Conservation (phyloP, 2,329 filamentous ascomycete genomes). For the Diaporthe citriasiana region DNA sequence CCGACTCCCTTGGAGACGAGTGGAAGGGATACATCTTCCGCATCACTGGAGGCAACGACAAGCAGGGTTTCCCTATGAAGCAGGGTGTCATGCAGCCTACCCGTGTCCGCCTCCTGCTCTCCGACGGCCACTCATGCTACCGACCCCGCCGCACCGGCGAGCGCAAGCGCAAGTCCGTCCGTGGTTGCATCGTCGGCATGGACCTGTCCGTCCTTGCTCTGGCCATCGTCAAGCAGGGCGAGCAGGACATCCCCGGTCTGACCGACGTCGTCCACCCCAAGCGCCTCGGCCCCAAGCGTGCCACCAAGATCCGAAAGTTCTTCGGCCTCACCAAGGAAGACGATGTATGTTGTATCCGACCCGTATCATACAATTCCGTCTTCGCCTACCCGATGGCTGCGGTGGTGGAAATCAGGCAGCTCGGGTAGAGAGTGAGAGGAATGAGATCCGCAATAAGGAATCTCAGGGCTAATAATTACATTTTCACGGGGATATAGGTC, state of each 20-base stretch:
- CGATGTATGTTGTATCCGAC: constrained; percentile 82
- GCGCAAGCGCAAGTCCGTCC: constrained; percentile 99
- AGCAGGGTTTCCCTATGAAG: constrained; percentile 99
- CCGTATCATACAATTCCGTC: constrained; percentile 68
- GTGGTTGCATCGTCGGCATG: constrained; percentile 97
- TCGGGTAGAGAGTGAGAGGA: constrained; percentile 72
- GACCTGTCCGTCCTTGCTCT: constrained; percentile 96
- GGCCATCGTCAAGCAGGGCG: constrained; percentile 97
- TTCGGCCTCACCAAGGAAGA: constrained; percentile 99
- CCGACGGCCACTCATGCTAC: constrained; percentile 99
- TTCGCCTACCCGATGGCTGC: constrained; percentile 77
- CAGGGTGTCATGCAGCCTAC: constrained; percentile 99
- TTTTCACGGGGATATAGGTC: constrained; percentile 73
- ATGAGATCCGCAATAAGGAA: constrained; percentile 40
- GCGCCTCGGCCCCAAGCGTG: constrained; percentile 99
- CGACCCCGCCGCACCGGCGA: constrained; percentile 96
- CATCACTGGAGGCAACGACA: constrained; percentile 99
- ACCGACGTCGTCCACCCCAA: constrained; percentile 99
- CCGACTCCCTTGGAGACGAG: constrained; percentile 96
- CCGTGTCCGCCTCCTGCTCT: constrained; percentile 96
- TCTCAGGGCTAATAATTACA: constrained; percentile 53
- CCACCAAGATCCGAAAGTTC: constrained; percentile 99
- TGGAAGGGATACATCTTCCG: constrained; percentile 99
- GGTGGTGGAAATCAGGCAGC: constrained; percentile 58
- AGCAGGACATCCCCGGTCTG: constrained; percentile 91